Evolutionary conservation across 768 basidiomycete genomes (phyloP), one percentile per base, ranked within the genome.

Genomic region (Boletus rubescentipes): DNA sequence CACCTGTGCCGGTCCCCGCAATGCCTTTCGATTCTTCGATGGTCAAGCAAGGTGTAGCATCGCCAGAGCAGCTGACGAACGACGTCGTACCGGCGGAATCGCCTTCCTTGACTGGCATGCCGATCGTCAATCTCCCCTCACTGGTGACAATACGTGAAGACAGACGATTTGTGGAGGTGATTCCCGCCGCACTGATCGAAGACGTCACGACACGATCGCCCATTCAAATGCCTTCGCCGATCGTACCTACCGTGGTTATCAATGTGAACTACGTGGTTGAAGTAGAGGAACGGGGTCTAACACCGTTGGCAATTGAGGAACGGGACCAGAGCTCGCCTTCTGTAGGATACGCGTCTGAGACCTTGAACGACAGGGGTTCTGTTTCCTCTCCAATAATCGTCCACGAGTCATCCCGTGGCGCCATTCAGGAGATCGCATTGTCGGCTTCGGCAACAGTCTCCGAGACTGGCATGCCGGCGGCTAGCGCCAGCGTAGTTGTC

Each of bases 51-150:
- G 30, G 44, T 0, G 6, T 20, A 15, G n/a, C 34, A 9, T 34
- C 4, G 6, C 16, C 44, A 11, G 44, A 14, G 16, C 31, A 50
- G 31, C 15, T 16, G 23, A 23, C 8, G 32, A 51, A 38, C 12
- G 44, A 38, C 15, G 3, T 42, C 15, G 35, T 16, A 11, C 14
- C 45, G 35, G 23, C 6, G 2, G 45, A 46, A 38, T 4, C 43
- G 8, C 43, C 46, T 31, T 46, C 37, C 3, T 43, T 29, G 2
- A 14, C 23, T 9, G 23, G 1, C 32, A 11, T 31, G 8, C 58
- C 46, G 20, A 40, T 53, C 16, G 46, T 63, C 14, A 57, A 63
- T n/a, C 58, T 63, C 41, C 62, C 61, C 6, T 52, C 47, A 8
- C 8, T 43, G n/a, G n/a, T 48, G n/a, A 9, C 21, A 6, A 37